These are phyloP conservation scores for Eryngium alpinum DNA, from an alignment of 140 eudicot species.

Conservation along the genomic window DNA sequence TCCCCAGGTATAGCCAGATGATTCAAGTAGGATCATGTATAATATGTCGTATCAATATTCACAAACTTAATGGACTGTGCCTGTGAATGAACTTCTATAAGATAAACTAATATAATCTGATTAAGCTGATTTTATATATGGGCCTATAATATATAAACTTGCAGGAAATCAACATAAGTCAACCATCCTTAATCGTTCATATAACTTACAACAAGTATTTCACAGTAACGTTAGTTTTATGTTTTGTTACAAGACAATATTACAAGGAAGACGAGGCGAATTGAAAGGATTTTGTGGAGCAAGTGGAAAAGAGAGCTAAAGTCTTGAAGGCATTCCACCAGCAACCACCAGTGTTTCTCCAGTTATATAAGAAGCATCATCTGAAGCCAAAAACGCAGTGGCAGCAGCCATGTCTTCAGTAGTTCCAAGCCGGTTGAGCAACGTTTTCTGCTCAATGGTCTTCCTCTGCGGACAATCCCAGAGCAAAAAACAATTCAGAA, in stretches of 20 bases:
- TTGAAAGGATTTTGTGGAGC: not conserved
- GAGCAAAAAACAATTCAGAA: slow-evolving; percentile 1
- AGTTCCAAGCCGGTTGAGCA: slow-evolving; percentile 77
- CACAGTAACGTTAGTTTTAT: not conserved
- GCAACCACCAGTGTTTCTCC: slow-evolving; percentile 96
- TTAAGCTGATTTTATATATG: not conserved
- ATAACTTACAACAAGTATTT: not conserved
- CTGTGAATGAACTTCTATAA: not conserved
- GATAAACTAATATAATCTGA: not conserved
- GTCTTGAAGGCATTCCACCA: slow-evolving; percentile 82
- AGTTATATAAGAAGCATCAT: slow-evolving; percentile 85
- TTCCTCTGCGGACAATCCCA: slow-evolving; percentile 41
- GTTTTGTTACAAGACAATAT: not conserved
- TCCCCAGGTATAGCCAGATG: no score
- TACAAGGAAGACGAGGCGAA: not conserved
- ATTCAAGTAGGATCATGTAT: no score
- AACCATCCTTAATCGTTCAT: not conserved
- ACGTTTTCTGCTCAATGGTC: slow-evolving; percentile 44
- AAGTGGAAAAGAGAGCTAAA: slow-evolving; percentile 16
- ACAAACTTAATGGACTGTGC: no score
- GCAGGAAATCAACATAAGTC: not conserved
- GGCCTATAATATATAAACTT: not conserved
- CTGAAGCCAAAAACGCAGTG: slow-evolving; percentile 81
- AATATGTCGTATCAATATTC: no score
- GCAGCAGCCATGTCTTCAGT: slow-evolving; percentile 95